Evolutionary conservation across 805 yeast genomes (phyloP), one percentile per base, ranked within the genome.

Genomic region (Metschnikowia chrysomelidarum): DNA sequence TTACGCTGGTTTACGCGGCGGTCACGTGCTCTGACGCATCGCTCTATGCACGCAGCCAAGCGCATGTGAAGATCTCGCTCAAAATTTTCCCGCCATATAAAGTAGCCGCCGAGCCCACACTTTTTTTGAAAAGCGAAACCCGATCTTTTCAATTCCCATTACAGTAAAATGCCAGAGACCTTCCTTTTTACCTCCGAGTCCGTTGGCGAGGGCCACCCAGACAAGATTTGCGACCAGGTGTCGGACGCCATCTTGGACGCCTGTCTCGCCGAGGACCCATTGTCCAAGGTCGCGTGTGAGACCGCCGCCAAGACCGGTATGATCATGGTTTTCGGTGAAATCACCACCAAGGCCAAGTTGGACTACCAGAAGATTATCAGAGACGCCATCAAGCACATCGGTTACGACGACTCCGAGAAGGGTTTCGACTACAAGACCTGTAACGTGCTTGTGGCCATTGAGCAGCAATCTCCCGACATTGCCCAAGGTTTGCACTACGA

Each of bases 341-440:
- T 93, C 69, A 91, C 98, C 73, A 93, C 98, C 71, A 84, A 80
- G 64, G 98, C 98, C 52, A 70, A 72, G 47, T 75, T 93, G 61
- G 98, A 93, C 76, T 93, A 78, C 86, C 98, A 93, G 73, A 87
- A 91, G 73, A 82, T 93, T 59, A 80, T 93, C 67, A 88, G 98
- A 76, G 97, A 93, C 68, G 93, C 98, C 66, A 86, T 93, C 73
- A 88, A 91, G 76, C 87, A 88, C 71, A 93, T 93, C 69, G 98
- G 98, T 62, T 93, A 93, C 75, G 98, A 93, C 67, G 75, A 80
- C 62, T 83, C 95, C 47, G 95, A 77, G 35, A 93, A 93, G 76
- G 98, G 98, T 56, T 93, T 93, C 63, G 98, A 93, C 71, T 91
- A 87, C 86, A 91, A 91, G 77, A 93, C 98, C 56, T 93, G 98